Conservation (phyloP, 768 basidiomycete genomes). For the Termitomyces sp. region DNA sequence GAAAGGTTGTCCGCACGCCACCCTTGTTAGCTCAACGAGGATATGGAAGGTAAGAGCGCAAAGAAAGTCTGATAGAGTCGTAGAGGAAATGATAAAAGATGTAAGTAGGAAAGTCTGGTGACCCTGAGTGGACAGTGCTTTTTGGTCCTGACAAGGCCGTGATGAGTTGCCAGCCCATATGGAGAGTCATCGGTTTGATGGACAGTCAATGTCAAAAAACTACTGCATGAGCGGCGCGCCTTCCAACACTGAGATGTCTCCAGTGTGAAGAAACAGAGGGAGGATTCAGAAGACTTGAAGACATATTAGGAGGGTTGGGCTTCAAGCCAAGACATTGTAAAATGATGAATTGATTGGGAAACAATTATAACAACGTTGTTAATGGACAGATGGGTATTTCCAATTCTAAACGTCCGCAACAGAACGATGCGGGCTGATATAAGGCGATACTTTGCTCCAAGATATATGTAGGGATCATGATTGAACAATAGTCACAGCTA, state of each 20-base stretch:
- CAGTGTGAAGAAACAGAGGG: background rate
- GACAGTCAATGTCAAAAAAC: no score
- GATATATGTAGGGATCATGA: background rate
- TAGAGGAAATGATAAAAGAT: slow-evolving; percentile 1
- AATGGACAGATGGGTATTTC: background rate
- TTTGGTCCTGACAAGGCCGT: background rate
- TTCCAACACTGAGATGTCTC: background rate
- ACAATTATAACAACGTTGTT: no score
- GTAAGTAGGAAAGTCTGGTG: background rate
- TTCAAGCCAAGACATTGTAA: background rate
- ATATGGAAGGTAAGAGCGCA: background rate
- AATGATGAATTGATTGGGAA: background rate
- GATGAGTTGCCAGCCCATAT: background rate
- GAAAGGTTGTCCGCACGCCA: slow-evolving; percentile 6
- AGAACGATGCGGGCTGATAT: no score
- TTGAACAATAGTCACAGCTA: no score
- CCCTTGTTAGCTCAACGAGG: background rate
- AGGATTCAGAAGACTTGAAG: background rate
- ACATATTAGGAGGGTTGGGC: background rate
- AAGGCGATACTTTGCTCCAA: no score
- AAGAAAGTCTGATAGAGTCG: background rate
- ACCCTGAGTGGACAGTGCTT: background rate
- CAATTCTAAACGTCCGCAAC: background rate
- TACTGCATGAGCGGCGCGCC: no score
- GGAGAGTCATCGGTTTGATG: background rate